These are phyloP conservation scores for Aureobasidium sp. DNA, from an alignment of 2,329 filamentous ascomycete species.

Conservation along the genomic window DNA sequence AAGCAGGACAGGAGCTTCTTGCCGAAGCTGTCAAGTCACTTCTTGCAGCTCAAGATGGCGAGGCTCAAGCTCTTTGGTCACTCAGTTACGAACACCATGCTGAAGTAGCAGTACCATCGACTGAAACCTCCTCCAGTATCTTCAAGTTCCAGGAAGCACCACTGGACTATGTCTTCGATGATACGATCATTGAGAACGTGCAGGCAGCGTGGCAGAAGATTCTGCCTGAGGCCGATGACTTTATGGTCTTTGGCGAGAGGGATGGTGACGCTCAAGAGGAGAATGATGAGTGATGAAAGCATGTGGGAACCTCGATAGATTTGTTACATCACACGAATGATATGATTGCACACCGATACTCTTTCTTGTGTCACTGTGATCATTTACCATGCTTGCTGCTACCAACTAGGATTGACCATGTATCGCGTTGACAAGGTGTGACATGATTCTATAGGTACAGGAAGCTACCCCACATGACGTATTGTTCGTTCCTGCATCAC, in stretches of 20 bases:
- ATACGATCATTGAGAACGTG: conserved; percentile 58
- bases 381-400: too few relatives aligned
- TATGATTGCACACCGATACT: not conserved
- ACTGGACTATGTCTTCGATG: conserved; percentile 65
- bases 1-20: conserved; percentile 28
- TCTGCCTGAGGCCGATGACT: conserved; percentile 45
- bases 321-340: not conserved
- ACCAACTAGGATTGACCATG: not conserved
- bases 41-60: conserved; percentile 23
- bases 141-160: conserved; percentile 54
- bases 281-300: conserved; percentile 10
- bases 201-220: conserved; percentile 61
- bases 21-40: conserved; percentile 35
- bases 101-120: conserved; percentile 20
- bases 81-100: conserved; percentile 43
- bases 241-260: conserved; percentile 72
- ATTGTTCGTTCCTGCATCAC: conserved; percentile 1
- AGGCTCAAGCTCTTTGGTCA: conserved; percentile 42
- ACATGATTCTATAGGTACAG: not conserved
- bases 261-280: conserved; percentile 54
- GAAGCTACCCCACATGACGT: conserved; percentile 5
- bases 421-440: not conserved
- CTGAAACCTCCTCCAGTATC: conserved; percentile 26
- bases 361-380: too few relatives aligned
- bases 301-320: not conserved